Conservation (phyloP, 2,329 filamentous ascomycete species). For the Fusarium liriodendri region DNA sequence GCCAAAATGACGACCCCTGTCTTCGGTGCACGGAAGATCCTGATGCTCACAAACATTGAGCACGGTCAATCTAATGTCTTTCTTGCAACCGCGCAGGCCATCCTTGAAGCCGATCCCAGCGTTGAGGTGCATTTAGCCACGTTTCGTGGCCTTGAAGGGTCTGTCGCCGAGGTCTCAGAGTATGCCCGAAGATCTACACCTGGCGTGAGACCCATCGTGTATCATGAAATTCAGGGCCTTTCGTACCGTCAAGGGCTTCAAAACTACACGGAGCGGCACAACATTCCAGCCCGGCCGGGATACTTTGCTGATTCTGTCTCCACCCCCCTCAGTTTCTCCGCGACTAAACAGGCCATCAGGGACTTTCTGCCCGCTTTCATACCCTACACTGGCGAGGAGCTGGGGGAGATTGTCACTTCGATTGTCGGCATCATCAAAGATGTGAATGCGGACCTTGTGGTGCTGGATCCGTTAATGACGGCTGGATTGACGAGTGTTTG, state of each 20-base stretch:
- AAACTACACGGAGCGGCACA: not conserved
- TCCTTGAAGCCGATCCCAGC: not conserved
- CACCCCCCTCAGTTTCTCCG: not conserved
- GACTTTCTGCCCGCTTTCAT: not conserved
- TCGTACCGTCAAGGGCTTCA: not conserved
- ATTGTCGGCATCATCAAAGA: not conserved
- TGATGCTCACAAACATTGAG: not conserved
- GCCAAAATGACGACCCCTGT: not conserved
- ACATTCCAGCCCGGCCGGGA: not conserved
- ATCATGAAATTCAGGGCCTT: not conserved
- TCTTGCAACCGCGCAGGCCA: not conserved
- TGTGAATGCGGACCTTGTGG: not conserved
- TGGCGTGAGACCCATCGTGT: not conserved
- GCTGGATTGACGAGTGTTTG: not conserved
- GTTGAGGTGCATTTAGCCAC: not conserved
- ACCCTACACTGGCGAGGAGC: not conserved
- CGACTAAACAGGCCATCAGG: not conserved
- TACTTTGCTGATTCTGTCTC: not conserved
- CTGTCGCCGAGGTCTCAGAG: not conserved
- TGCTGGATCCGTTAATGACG: not conserved
- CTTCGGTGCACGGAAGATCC: not conserved
- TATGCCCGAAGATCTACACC: not conserved
- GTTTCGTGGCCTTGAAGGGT: not conserved
- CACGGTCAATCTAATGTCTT: not conserved
- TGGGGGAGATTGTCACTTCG: not conserved